A percentile compares a stretch with the other conserved stretches of the same genome.
Conservation (phyloP, 306 rosid species). For the Dicorynia guianensis region DNA sequence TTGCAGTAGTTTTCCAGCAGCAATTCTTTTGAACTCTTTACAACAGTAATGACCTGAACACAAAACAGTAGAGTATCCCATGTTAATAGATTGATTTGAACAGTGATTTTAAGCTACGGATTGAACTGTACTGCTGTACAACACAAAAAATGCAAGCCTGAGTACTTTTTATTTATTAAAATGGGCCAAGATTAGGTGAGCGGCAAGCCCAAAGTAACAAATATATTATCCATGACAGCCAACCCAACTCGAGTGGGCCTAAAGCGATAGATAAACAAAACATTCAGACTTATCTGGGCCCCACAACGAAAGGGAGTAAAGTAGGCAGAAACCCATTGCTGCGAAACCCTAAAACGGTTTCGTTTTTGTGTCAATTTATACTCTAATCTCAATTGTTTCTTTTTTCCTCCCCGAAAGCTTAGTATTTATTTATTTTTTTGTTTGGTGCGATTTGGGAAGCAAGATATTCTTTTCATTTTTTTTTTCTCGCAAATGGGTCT, state of each 20-base stretch:
- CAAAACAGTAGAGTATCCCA: not conserved
- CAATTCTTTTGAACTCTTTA: constrained; percentile 18
- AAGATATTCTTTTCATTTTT: not conserved
- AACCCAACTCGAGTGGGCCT: too few species aligned
- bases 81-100: not conserved
- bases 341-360: too few species aligned
- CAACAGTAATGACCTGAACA: constrained; percentile 39
- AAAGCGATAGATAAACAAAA: too few species aligned
- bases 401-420: not conserved
- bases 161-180: too few species aligned
- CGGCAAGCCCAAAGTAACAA: not conserved
- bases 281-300: too few species aligned
- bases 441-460: not conserved
- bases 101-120: not conserved
- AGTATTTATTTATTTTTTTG: not conserved
- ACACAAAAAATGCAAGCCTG: not conserved
- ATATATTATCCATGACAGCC: too few species aligned
- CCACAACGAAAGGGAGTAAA: too few species aligned
- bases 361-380: too few species aligned
- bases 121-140: too few species aligned
- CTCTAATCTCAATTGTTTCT: not conserved
- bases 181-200: constrained; percentile 2
- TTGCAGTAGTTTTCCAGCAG: constrained; percentile 17
- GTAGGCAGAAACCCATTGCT: too few species aligned
- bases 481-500: not conserved